Evolutionary conservation across 768 basidiomycete species (phyloP).

Genomic region (Mycena maculata): DNA sequence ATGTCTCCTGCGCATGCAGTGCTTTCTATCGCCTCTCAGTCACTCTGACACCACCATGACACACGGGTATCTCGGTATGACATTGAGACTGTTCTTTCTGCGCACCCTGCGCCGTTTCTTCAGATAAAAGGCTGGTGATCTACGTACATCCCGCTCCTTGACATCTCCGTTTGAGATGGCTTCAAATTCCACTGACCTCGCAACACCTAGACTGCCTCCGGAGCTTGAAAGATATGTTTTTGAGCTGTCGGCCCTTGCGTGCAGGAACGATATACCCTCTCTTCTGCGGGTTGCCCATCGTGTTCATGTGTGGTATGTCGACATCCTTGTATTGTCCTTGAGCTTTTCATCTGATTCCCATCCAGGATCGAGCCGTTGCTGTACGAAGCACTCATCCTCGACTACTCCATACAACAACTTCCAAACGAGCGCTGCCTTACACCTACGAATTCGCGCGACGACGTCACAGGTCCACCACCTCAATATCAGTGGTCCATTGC

Average conservation of each 20-base stretch:
- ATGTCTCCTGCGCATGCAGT: too few species aligned
- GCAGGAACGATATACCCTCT: constrained; percentile 2
- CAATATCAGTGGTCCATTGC: neutral
- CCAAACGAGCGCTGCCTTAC: neutral
- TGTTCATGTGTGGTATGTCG: constrained; percentile 25
- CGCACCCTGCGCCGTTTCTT: too few species aligned
- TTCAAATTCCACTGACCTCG: too few species aligned
- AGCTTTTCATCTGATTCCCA: neutral
- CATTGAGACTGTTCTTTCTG: too few species aligned
- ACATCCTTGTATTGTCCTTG: neutral
- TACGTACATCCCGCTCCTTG: too few species aligned
- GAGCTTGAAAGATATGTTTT: constrained; percentile 28
- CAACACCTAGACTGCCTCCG: constrained; percentile 7
- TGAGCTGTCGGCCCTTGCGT: neutral
- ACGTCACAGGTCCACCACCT: constrained; percentile 12
- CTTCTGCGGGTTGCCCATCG: constrained; percentile 23
- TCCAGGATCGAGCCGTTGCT: constrained; percentile 19
- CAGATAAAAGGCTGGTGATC: too few species aligned
- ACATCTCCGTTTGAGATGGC: too few species aligned
- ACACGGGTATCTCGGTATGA: too few species aligned
- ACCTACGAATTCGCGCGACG: constrained; percentile 3
- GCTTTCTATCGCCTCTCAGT: too few species aligned
- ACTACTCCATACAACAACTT: neutral
- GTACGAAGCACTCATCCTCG: constrained; percentile 7
- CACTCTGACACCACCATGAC: too few species aligned